Conservation (phyloP, 257 asterid genomes). For the Fraxinus americana region DNA sequence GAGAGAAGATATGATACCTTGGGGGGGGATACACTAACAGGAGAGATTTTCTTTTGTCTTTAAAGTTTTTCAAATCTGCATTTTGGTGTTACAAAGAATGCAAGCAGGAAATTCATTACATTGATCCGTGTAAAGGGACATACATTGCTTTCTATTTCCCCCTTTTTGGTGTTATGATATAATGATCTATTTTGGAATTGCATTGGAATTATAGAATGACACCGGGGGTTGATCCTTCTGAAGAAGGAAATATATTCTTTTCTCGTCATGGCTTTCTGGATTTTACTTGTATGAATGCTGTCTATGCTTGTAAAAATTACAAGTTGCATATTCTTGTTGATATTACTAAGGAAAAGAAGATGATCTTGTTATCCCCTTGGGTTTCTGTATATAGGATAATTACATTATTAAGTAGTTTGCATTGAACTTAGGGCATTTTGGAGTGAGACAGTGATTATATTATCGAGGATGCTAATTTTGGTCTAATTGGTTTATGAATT, state of each 20-base stretch:
- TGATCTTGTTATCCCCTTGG: not conserved
- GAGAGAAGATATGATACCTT: slow-evolving; percentile 4
- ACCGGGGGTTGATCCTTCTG: not conserved
- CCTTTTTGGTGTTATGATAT: not conserved
- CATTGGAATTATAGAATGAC: slow-evolving; percentile 3
- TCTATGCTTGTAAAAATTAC: slow-evolving; percentile 9
- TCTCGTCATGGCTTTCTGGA: not conserved
- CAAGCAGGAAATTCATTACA: not conserved
- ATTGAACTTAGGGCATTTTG: slow-evolving; percentile 11
- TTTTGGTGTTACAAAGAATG: not conserved
- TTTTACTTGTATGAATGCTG: not conserved
- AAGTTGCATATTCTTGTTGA: slow-evolving; percentile 6
- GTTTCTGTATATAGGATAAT: not conserved
- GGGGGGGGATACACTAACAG: not conserved
- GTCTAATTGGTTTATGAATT: slow-evolving; percentile 8
- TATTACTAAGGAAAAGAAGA: not conserved
- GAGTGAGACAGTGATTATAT: not conserved
- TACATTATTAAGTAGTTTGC: not conserved
- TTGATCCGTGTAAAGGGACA: too few species aligned
- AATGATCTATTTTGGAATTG: slow-evolving; percentile 16
- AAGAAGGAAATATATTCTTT: not conserved
- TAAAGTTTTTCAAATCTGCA: slow-evolving; percentile 17
- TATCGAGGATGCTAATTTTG: slow-evolving; percentile 17
- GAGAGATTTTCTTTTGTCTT: slow-evolving; percentile 14
- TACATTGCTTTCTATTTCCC: too few species aligned